phyloP scores from a whole-genome alignment of 169 alveolate species.

The Cryptosporidium sp. region DNA sequence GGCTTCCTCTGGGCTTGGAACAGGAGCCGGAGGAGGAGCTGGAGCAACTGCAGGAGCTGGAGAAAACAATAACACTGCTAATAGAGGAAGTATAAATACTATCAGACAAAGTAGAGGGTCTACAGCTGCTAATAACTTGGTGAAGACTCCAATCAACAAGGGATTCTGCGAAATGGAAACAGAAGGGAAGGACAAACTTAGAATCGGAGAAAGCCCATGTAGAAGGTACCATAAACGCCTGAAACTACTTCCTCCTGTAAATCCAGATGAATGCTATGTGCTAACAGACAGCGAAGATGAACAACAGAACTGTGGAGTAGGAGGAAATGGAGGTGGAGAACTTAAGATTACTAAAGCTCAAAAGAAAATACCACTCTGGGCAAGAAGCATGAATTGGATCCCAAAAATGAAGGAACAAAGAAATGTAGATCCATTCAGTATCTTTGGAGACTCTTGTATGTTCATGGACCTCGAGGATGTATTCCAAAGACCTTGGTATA shows the following conservation, averaged over 20 bases:
- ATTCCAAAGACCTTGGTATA: conserved; percentile 70
- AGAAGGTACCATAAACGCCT: conserved; percentile 69
- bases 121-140: background rate
- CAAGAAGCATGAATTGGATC: conserved; percentile 75
- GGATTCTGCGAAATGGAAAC: conserved; percentile 25
- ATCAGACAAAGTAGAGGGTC: background rate
- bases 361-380: conserved; percentile 68
- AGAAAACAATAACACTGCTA: background rate
- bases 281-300: conserved; percentile 74
- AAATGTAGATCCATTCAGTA: conserved; percentile 65
- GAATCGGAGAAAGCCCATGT: conserved; percentile 68
- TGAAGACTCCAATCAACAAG: conserved; percentile 44
- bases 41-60: background rate
- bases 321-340: background rate
- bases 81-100: background rate
- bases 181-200: conserved; percentile 39
- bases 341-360: conserved; percentile 11
- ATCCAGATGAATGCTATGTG: conserved; percentile 48
- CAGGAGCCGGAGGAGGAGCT: background rate
- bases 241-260: conserved; percentile 49
- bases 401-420: conserved; percentile 71
- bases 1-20: background rate
- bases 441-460: conserved; percentile 75
- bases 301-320: background rate
- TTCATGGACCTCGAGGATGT: conserved; percentile 74